Percentiles rank a stretch among this genome's conserved stretches.
Conservation (phyloP, 2,329 filamentous ascomycete species). For the Aureobasidium lini region DNA sequence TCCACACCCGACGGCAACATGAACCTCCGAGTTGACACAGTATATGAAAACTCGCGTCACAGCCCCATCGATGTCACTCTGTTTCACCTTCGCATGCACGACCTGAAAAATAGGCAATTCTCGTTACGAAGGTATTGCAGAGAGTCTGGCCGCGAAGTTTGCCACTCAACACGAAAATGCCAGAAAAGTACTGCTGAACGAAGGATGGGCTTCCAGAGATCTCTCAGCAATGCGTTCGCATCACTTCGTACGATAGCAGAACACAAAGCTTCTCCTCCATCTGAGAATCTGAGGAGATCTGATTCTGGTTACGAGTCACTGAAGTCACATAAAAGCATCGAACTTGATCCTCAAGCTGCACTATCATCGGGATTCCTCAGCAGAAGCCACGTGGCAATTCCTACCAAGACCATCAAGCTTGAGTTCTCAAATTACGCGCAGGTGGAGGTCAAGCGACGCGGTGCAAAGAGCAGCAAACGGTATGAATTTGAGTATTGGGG, state of each 20-base stretch:
- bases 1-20: constrained; percentile 88
- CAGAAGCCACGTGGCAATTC: constrained; percentile 36
- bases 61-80: constrained; percentile 57
- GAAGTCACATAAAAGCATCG: constrained; percentile 33
- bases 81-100: constrained; percentile 93
- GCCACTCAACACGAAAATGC: constrained; percentile 69
- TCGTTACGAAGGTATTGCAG: constrained; percentile 86
- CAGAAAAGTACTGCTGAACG: constrained; percentile 46
- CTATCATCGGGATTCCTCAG: constrained; percentile 27
- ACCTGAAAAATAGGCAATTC: constrained; percentile 78
- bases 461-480: constrained; percentile 58
- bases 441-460: constrained; percentile 68
- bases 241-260: constrained; percentile 50
- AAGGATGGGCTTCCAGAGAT: constrained; percentile 48
- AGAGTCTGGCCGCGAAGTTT: constrained; percentile 87
- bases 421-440: constrained; percentile 98
- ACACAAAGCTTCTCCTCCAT: constrained; percentile 34
- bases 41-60: constrained; percentile 42
- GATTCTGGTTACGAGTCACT: constrained; percentile 54
- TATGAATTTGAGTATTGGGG: constrained; percentile 97
- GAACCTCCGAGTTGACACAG: constrained; percentile 85
- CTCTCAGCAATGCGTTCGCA: constrained; percentile 53
- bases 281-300: constrained; percentile 42
- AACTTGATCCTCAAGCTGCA: constrained; percentile 26
- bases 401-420: constrained; percentile 75